phyloP scores from a whole-genome alignment of 441 rosid genomes.

The Populus hybrid region DNA sequence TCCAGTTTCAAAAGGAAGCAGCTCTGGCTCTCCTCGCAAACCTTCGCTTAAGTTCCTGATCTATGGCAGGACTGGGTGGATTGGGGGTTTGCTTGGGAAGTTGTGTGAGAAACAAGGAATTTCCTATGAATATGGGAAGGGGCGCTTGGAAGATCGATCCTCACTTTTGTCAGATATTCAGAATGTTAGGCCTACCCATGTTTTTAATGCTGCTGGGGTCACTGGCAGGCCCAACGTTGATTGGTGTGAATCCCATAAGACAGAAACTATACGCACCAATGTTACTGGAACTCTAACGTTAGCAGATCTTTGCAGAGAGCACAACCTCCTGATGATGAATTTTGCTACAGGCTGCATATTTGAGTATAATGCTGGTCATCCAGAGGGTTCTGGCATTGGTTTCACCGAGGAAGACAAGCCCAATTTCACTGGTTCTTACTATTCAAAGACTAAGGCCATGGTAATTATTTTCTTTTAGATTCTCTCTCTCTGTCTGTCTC shows the following conservation, averaged over 20 bases:
- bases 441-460: constrained; percentile 92
- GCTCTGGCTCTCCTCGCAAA: constrained; percentile 36
- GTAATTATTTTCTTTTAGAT: constrained; percentile 24
- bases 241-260: constrained; percentile 93
- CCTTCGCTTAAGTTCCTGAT: constrained; percentile 70
- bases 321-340: constrained; percentile 67
- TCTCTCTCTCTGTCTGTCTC: not conserved
- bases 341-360: constrained; percentile 92
- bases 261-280: constrained; percentile 76
- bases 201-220: constrained; percentile 88
- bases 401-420: constrained; percentile 83
- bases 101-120: constrained; percentile 81
- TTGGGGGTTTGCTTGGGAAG: constrained; percentile 79
- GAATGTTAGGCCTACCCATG: constrained; percentile 73
- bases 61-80: constrained; percentile 92
- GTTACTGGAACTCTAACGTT: constrained; percentile 85
- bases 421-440: constrained; percentile 78
- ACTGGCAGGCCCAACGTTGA: constrained; percentile 96
- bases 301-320: constrained; percentile 87
- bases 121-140: constrained; percentile 73
- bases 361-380: constrained; percentile 78
- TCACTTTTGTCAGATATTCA: constrained; percentile 66
- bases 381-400: constrained; percentile 83
- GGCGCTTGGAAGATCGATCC: constrained; percentile 67
- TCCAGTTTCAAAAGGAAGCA: constrained; percentile 39